Conservation (phyloP, 2,329 filamentous ascomycete species). For the Microdochium nivale region DNA sequence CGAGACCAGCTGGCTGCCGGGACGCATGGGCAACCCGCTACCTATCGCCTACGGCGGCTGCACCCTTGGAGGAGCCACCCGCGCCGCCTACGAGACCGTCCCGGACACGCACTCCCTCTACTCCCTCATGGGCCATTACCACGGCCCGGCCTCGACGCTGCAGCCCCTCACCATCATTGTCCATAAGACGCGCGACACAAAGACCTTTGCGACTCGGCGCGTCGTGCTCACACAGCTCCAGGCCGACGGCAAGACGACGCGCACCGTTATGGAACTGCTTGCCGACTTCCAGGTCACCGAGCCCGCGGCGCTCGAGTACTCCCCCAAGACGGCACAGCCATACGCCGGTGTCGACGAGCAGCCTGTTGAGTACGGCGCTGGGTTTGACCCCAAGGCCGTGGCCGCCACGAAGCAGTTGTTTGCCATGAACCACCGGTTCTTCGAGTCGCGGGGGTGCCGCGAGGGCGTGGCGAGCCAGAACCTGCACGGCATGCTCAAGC, state of each 20-base stretch:
- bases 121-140: slow-evolving; percentile 34
- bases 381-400: slow-evolving; percentile 7
- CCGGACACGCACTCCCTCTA: slow-evolving; percentile 30
- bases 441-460: slow-evolving; percentile 25
- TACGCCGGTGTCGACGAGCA: slow-evolving; percentile 21
- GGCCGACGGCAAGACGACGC: slow-evolving; percentile 20
- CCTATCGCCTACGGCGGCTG: slow-evolving; percentile 9
- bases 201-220: slow-evolving; percentile 36
- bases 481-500: slow-evolving; percentile 29
- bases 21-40: slow-evolving; percentile 5
- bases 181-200: slow-evolving; percentile 29
- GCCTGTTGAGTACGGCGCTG: slow-evolving; percentile 10
- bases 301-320: slow-evolving; percentile 23
- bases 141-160: slow-evolving; percentile 33
- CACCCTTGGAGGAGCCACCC: slow-evolving; percentile 27
- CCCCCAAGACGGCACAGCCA: slow-evolving; percentile 18
- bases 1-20: slow-evolving; percentile 2
- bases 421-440: slow-evolving; percentile 16
- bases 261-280: slow-evolving; percentile 31
- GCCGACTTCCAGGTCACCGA: slow-evolving; percentile 38
- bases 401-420: slow-evolving; percentile 18
- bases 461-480: slow-evolving; percentile 35
- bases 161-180: slow-evolving; percentile 27
- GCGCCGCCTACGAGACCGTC: slow-evolving; percentile 30
- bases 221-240: slow-evolving; percentile 34